Conservation (phyloP, 2,329 filamentous ascomycete species). For the Hypoxylon sp. region DNA sequence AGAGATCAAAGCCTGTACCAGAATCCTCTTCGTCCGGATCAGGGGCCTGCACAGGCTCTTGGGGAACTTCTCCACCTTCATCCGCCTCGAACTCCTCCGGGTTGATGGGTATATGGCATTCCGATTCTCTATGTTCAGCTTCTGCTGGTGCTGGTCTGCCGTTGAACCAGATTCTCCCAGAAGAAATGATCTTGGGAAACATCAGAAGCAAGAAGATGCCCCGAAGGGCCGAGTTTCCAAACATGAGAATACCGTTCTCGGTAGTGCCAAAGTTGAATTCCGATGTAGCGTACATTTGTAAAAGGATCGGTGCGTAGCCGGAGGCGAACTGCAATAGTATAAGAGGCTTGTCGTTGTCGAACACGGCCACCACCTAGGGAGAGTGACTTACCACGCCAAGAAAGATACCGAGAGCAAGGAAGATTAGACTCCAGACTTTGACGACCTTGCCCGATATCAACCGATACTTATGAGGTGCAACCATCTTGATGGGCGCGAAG, state of each 20-base stretch:
- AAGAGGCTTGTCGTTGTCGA: neutral
- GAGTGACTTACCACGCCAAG: conserved; percentile 62
- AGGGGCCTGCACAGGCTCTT: conserved; percentile 38
- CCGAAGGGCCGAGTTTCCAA: conserved; percentile 61
- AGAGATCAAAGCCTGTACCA: conserved; percentile 64
- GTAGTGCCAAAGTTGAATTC: conserved; percentile 62
- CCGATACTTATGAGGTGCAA: conserved; percentile 64
- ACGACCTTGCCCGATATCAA: conserved; percentile 58
- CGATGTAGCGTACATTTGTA: conserved; percentile 66
- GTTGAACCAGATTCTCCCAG: conserved; percentile 52
- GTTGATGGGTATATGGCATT: conserved; percentile 32
- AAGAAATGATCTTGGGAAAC: conserved; percentile 61
- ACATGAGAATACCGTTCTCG: conserved; percentile 65
- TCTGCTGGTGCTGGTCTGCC: conserved; percentile 15
- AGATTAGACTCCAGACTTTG: conserved; percentile 68
- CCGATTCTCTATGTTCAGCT: conserved; percentile 3
- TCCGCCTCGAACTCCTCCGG: conserved; percentile 39
- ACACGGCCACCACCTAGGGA: neutral
- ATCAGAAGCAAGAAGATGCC: conserved; percentile 63
- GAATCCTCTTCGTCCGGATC: conserved; percentile 42
- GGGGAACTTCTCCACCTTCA: conserved; percentile 39
- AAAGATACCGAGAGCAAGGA: conserved; percentile 72
- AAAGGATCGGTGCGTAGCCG: conserved; percentile 69
- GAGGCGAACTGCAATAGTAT: conserved; percentile 61
- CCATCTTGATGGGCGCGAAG: conserved; percentile 69